A percentile compares a stretch with the other conserved stretches of the same genome.
These are phyloP conservation scores for Musa beccarii DNA, from an alignment of 176 grass and related monocot species.

Conservation along the genomic window DNA sequence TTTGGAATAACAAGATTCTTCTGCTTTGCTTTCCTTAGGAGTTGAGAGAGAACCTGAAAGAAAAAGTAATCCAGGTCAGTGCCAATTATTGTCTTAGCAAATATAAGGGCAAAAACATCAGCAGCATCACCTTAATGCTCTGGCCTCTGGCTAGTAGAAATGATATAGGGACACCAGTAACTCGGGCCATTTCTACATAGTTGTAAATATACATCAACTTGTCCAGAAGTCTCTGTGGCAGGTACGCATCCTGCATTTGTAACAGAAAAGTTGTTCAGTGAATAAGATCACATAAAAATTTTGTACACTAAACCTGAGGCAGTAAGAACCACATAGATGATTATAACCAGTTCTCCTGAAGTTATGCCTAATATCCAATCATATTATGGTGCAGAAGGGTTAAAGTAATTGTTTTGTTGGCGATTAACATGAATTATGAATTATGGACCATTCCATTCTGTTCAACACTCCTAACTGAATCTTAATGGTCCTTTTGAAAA, in stretches of 20 bases:
- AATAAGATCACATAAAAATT: background rate
- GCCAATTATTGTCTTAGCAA: background rate
- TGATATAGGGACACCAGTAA: conserved; percentile 94
- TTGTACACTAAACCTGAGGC: background rate
- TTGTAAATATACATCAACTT: conserved; percentile 99
- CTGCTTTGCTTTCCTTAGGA: conserved; percentile 90
- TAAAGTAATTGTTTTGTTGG: no score
- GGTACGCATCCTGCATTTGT: conserved; percentile 81
- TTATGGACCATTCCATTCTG: no score
- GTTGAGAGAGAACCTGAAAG: conserved; percentile 78
- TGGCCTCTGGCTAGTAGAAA: conserved; percentile 94
- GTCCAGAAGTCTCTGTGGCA: conserved; percentile 87
- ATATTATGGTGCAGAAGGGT: no score
- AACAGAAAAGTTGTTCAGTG: background rate
- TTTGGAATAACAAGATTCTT: conserved; percentile 97
- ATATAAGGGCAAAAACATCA: background rate
- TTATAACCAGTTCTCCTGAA: conserved; percentile 4
- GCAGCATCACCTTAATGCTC: conserved; percentile 73
- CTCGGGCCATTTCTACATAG: conserved; percentile 98
- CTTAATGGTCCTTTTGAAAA: no score
- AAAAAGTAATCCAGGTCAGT: background rate
- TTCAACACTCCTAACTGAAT: no score
- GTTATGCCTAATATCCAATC: no score
- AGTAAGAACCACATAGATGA: background rate
- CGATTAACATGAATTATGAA: no score